A percentile compares a stretch with the other conserved stretches of the same genome.
phyloP scores from a whole-genome alignment of 257 asterid species.

The Solanum tacnaense region DNA sequence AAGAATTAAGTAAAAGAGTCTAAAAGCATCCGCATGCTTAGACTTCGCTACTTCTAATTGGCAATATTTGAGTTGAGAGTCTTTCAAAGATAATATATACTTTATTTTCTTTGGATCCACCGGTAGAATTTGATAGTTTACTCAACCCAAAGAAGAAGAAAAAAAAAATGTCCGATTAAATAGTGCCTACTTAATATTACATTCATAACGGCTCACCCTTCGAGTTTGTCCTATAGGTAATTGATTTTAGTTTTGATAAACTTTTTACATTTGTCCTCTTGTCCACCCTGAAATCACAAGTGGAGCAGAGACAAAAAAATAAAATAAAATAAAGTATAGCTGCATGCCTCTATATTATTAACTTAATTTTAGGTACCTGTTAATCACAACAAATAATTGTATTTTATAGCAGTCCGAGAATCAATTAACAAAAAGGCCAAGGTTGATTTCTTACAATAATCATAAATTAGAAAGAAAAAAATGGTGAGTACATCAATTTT shows the following conservation, averaged over 20 bases:
- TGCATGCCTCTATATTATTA: background rate
- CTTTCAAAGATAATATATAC: no score
- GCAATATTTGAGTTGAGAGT: no score
- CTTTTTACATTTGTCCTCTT: background rate
- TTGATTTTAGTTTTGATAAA: background rate
- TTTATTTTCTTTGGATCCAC: no score
- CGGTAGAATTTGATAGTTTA: background rate
- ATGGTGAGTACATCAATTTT: background rate
- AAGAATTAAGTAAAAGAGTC: background rate
- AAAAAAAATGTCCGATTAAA: no score
- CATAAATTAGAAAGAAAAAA: background rate
- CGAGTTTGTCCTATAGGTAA: background rate
- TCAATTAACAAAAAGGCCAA: background rate
- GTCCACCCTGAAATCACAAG: background rate
- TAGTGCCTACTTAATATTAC: no score
- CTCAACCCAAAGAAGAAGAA: no score
- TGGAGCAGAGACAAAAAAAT: background rate
- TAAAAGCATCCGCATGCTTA: background rate
- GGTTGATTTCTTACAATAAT: background rate
- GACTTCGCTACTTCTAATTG: background rate
- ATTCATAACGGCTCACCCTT: no score
- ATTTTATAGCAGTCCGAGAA: background rate
- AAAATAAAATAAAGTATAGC: background rate
- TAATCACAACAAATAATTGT: background rate
- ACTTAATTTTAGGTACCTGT: background rate